Percentiles rank a stretch among this genome's conserved stretches.
These are phyloP conservation scores for Ceratocystis alfenasii DNA, from an alignment of 2,329 filamentous ascomycete species.

Conservation along the genomic window DNA sequence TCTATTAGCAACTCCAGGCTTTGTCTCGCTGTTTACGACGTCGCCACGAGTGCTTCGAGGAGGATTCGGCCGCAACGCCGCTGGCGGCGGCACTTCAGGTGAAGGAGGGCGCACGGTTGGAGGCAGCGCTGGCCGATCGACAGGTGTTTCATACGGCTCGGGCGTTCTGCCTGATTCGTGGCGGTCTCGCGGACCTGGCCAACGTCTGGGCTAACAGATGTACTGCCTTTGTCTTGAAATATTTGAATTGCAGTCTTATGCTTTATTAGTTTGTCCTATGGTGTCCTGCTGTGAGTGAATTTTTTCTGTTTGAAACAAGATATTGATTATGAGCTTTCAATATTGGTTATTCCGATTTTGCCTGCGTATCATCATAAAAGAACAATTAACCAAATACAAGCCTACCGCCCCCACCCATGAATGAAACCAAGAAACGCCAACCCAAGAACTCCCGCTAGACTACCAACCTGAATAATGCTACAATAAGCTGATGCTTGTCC, in stretches of 20 bases:
- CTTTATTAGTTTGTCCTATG: neutral
- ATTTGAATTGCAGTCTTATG: neutral
- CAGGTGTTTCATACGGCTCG: slow-evolving; percentile 21
- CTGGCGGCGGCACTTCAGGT: neutral
- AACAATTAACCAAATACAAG: neutral
- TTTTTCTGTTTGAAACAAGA: too few species aligned
- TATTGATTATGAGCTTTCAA: neutral
- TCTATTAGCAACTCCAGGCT: slow-evolving; percentile 58
- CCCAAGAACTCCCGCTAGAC: neutral
- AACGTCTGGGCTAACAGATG: slow-evolving; percentile 43
- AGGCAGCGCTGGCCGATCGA: slow-evolving; percentile 15
- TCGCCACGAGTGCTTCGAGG: slow-evolving; percentile 25
- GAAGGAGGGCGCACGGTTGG: neutral
- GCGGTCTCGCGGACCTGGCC: slow-evolving; percentile 50
- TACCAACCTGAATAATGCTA: neutral
- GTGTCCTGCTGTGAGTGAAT: neutral
- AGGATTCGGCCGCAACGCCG: slow-evolving; percentile 2
- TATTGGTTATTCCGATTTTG: neutral
- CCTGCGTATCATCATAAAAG: neutral
- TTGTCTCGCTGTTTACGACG: slow-evolving; percentile 56
- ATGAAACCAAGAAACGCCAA: neutral
- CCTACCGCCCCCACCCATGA: neutral
- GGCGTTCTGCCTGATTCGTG: slow-evolving; percentile 51
- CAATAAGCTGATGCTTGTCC: neutral
- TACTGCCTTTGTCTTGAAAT: neutral